Evolutionary conservation across 1,284 basidiomycete species (phyloP).

Genomic region (Inonotus obliquus): DNA sequence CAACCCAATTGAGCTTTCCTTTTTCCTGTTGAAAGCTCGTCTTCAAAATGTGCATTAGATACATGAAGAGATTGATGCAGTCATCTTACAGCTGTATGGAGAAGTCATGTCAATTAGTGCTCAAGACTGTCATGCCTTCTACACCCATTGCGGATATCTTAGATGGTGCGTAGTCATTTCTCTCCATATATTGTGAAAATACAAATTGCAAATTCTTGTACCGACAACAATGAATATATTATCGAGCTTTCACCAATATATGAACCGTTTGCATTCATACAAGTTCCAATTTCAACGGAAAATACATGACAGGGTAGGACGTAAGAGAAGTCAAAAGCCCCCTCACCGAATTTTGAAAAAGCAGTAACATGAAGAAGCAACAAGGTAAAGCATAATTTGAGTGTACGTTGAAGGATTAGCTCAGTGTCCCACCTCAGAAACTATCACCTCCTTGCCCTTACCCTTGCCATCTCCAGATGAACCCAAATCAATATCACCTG

Average conservation of each 20-base stretch:
- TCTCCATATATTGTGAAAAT: neutral
- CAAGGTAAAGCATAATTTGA: neutral
- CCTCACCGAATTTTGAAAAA: too few relatives aligned
- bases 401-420: neutral
- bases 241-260: too few relatives aligned
- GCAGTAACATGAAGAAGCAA: neutral
- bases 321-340: too few relatives aligned
- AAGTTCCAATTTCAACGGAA: too few relatives aligned
- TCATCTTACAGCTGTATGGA: neutral
- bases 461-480: too few relatives aligned
- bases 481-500: too few relatives aligned
- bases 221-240: neutral
- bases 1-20: slow-evolving; percentile 21
- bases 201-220: too few relatives aligned
- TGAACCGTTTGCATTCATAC: too few relatives aligned
- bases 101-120: neutral
- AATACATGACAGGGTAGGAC: too few relatives aligned
- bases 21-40: slow-evolving; percentile 5
- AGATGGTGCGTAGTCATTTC: neutral
- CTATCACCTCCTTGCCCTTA: too few relatives aligned
- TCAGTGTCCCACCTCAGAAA: neutral
- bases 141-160: neutral
- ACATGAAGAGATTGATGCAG: too few relatives aligned
- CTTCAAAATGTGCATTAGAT: too few relatives aligned
- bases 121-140: neutral